phyloP scores from a whole-genome alignment of 371 early-diverging fungal species.

The Fennellomyces sp. region DNA sequence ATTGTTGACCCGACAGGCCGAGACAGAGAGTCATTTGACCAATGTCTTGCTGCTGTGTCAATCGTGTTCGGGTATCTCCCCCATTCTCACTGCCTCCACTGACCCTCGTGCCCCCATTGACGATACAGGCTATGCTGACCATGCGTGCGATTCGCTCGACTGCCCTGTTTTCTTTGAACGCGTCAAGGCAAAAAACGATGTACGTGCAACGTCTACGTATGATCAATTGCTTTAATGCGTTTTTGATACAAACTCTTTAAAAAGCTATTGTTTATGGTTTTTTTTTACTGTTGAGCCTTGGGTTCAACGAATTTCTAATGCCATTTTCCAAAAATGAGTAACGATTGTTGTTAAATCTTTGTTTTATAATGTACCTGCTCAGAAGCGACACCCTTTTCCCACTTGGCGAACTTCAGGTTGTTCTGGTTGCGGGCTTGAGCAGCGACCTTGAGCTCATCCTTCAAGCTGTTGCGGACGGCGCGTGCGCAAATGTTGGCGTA shows the following conservation, averaged over 20 bases:
- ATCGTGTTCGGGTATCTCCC: conserved; percentile 27
- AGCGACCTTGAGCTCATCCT: conserved; percentile 71
- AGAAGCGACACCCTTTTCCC: conserved; percentile 69
- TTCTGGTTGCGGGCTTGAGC: conserved; percentile 80
- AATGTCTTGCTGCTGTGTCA: conserved; percentile 28
- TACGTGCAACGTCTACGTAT: conserved; percentile 25
- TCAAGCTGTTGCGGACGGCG: conserved; percentile 84
- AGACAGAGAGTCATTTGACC: conserved; percentile 20
- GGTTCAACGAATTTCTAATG: conserved; percentile 34
- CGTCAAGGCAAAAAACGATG: conserved; percentile 38
- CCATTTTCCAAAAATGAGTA: not conserved
- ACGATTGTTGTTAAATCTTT: not conserved
- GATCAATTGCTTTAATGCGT: conserved; percentile 20
- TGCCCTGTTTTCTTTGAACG: conserved; percentile 46
- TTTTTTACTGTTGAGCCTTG: conserved; percentile 18
- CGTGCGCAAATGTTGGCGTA: conserved; percentile 86
- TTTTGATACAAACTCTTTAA: conserved; percentile 9
- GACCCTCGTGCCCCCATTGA: not conserved
- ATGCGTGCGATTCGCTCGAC: conserved; percentile 48
- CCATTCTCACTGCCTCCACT: conserved; percentile 14
- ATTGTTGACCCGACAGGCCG: conserved; percentile 22
- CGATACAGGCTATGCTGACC: conserved; percentile 23
- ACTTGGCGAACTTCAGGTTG: conserved; percentile 77
- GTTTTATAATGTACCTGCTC: conserved; percentile 9
- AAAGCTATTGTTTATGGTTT: conserved; percentile 4